These are phyloP conservation scores for Coemansia sp. DNA, from an alignment of 192 early-diverging fungal genomes.

Conservation along the genomic window DNA sequence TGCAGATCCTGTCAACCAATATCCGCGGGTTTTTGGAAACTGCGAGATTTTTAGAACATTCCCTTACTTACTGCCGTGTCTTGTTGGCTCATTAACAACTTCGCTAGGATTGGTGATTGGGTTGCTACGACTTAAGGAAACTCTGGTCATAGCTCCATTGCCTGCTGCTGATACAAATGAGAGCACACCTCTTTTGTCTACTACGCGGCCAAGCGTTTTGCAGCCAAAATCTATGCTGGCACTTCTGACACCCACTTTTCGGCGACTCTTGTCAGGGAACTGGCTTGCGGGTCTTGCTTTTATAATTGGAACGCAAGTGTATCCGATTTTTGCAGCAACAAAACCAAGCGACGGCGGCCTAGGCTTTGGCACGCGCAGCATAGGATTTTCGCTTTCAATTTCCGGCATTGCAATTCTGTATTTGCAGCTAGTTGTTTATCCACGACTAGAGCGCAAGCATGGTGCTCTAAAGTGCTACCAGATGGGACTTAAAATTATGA, in stretches of 20 bases:
- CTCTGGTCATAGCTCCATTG: not conserved
- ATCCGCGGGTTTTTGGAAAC: constrained; percentile 61
- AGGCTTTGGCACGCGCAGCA: constrained; percentile 52
- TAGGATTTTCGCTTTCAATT: constrained; percentile 54
- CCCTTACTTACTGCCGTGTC: constrained; percentile 82
- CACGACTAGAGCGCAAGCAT: constrained; percentile 42
- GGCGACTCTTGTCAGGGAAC: not conserved
- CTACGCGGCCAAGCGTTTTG: not conserved
- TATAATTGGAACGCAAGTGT: constrained; percentile 19
- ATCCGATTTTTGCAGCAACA: constrained; percentile 51
- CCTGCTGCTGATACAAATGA: not conserved
- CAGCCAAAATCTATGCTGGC: not conserved
- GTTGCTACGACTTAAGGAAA: not conserved
- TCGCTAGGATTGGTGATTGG: not conserved
- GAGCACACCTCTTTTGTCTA: not conserved
- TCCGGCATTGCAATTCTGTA: constrained; percentile 48
- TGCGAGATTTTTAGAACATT: constrained; percentile 59
- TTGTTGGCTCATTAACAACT: constrained; percentile 57
- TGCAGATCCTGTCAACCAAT: constrained; percentile 63
- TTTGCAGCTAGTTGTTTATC: constrained; percentile 56
- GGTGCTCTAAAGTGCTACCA: constrained; percentile 22
- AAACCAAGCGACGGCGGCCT: constrained; percentile 51
- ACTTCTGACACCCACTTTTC: not conserved
- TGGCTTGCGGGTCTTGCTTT: not conserved
- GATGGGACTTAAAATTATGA: constrained; percentile 1